Evolutionary conservation across 768 basidiomycete species (phyloP), one percentile per base, ranked within the genome.

Genomic region (Boletus sensibilis): DNA sequence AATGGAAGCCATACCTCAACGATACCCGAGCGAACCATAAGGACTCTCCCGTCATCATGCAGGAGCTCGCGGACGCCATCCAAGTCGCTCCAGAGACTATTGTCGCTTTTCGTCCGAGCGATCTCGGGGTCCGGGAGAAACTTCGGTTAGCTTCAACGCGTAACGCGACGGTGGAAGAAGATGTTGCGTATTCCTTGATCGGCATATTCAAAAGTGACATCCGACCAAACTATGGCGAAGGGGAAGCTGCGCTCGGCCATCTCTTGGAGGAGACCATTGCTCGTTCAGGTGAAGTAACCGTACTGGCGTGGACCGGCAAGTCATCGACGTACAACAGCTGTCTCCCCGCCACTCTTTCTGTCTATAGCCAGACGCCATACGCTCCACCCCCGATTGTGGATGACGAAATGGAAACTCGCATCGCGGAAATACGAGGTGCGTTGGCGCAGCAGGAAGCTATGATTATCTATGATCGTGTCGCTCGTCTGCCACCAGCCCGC

Each of bases 131-230:
- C 25, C 50, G 56, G 14, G 59, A 52, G 23, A 59, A 52, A 20
- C 56, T 60, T 18, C 54, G 50, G 16, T 41, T 58, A 14, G 56
- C 52, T 25, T 55, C 56, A 14, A 45, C 27, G 1, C 59, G 59
- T 11, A 31, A 42, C 4, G 59, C 59, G 14, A 51, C 43, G 0
- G 16, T 34, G 12, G 52, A 58, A 12, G 59, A 58, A 21, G 59
- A 60, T 12, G n/a, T 58, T 7, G 58, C 58, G 14, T 59, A 53
- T 16, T 57, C 52, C 5, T 29, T 60, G 18, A 53, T 60, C 7
- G 59, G 59, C 12, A 53, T 60, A 37, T 60, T 60, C 56, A 38
- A 38, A 2, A 60, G 59, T 21, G 49, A 60, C 20, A 37, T 58
- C 38, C 39, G 21, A 21, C 55, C 55, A 7, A 50, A 23, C 13